These are phyloP conservation scores for Actinomortierella wolfii DNA, from an alignment of 371 early-diverging fungal species.

Conservation along the genomic window DNA sequence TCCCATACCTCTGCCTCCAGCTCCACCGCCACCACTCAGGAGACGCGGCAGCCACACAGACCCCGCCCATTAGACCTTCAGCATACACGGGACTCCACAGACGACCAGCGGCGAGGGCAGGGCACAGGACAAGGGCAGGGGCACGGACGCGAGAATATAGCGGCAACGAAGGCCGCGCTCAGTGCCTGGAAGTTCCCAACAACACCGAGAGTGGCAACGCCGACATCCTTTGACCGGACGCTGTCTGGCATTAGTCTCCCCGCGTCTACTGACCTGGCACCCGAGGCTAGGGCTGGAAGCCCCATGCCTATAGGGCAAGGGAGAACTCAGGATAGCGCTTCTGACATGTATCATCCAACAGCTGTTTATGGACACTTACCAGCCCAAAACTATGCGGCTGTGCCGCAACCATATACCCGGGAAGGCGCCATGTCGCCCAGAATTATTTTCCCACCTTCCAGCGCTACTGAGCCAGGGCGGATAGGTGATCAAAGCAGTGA, in stretches of 20 bases:
- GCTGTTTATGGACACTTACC: slow-evolving; percentile 1
- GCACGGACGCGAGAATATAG: too few species aligned
- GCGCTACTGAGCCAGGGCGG: too few species aligned
- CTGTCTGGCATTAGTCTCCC: not conserved
- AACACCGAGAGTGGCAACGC: slow-evolving; percentile 36
- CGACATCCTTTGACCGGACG: slow-evolving; percentile 22
- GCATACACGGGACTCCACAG: slow-evolving; percentile 3
- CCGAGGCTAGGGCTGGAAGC: not conserved
- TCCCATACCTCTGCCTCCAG: not conserved
- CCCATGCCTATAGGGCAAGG: slow-evolving; percentile 6
- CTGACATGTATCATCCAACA: slow-evolving; percentile 11
- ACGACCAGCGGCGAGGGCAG: slow-evolving; percentile 2
- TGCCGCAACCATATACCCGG: not conserved
- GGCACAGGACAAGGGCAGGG: slow-evolving; percentile 9
- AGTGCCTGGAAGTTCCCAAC: slow-evolving; percentile 46
- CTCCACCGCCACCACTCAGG: slow-evolving; percentile 2
- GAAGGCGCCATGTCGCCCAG: too few species aligned
- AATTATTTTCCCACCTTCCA: too few species aligned
- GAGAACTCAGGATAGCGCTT: not conserved
- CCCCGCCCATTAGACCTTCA: slow-evolving; percentile 1
- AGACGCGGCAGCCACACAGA: slow-evolving; percentile 1
- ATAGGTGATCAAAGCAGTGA: too few species aligned
- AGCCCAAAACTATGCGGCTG: not conserved
- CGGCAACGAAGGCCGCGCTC: slow-evolving; percentile 34
- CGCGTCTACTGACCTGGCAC: too few species aligned